Percentiles rank a stretch among this genome's conserved stretches.
These are phyloP conservation scores for Emmonsiellopsis sp. DNA, from an alignment of 2,329 filamentous ascomycete species.

Conservation along the genomic window DNA sequence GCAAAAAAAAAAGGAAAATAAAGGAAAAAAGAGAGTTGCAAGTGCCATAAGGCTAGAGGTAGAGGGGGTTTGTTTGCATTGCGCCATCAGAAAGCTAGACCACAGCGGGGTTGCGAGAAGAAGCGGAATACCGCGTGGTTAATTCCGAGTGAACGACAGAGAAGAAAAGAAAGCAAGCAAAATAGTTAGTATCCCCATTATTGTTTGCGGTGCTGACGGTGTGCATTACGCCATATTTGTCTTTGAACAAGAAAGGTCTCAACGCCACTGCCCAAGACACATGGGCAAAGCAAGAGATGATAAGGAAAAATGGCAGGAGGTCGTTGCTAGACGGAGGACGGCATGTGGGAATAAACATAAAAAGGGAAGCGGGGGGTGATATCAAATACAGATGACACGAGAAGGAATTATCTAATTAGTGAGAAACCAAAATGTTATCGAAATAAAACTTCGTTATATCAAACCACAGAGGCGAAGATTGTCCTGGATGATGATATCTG, in stretches of 20 bases:
- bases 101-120: neutral
- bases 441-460: conserved; percentile 55
- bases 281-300: conserved; percentile 7
- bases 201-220: neutral
- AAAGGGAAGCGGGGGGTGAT: conserved; percentile 2
- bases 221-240: neutral
- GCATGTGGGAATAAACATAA: conserved; percentile 9
- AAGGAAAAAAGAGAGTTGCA: conserved; percentile 10
- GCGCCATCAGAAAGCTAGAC: neutral
- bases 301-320: conserved; percentile 3
- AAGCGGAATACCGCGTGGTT: conserved; percentile 1
- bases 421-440: conserved; percentile 1
- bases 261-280: neutral
- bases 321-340: neutral
- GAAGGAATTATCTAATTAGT: conserved; percentile 8
- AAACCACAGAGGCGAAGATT: conserved; percentile 94
- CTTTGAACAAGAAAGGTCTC: neutral
- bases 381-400: conserved; percentile 11
- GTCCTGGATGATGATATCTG: conserved; percentile 99
- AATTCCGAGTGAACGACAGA: neutral
- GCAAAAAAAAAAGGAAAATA: conserved; percentile 11
- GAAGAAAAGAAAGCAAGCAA: conserved; percentile 1
- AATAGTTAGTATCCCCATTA: neutral
- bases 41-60: neutral
- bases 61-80: neutral